Evolutionary conservation across 1,139 yeast species (phyloP).

Genomic region (Saccharomyces hybrid): DNA sequence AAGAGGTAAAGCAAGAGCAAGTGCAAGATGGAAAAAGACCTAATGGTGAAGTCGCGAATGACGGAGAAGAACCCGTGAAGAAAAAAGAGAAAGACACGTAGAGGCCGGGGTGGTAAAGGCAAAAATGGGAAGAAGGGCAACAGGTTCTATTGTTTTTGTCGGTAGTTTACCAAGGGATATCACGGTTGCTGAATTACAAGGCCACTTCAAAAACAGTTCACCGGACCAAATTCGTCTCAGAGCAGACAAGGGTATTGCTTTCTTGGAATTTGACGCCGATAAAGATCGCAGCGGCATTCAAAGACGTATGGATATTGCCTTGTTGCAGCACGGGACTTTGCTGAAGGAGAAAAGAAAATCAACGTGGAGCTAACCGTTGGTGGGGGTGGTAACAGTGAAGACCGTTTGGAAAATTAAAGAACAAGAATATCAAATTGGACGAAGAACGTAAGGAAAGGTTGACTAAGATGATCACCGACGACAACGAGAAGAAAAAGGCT

Average conservation of each 20-base stretch:
- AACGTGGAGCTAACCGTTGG: conserved; percentile 96
- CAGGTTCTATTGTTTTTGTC: conserved; percentile 76
- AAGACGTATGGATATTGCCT: conserved; percentile 71
- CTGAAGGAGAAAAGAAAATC: conserved; percentile 68
- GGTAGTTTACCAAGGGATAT: conserved; percentile 82
- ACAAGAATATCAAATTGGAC: conserved; percentile 66
- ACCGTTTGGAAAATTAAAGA: conserved; percentile 64
- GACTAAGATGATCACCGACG: conserved; percentile 26
- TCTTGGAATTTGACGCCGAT: conserved; percentile 70
- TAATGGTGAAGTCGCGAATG: not conserved
- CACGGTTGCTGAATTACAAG: conserved; percentile 50
- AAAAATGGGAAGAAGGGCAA: conserved; percentile 64
- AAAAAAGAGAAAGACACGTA: conserved; percentile 71
- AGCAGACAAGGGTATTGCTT: conserved; percentile 84
- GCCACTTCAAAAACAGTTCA: conserved; percentile 66
- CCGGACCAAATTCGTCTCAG: conserved; percentile 76
- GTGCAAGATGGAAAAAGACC: conserved; percentile 11
- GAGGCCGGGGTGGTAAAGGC: conserved; percentile 53
- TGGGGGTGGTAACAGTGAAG: conserved; percentile 87
- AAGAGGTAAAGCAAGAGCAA: conserved; percentile 23
- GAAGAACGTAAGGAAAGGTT: conserved; percentile 55
- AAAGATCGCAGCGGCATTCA: conserved; percentile 51
- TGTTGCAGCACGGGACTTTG: conserved; percentile 69
- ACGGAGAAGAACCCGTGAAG: conserved; percentile 35
- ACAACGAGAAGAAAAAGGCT: conserved; percentile 15